Evolutionary conservation across 2,329 filamentous ascomycete genomes (phyloP).

Genomic region (Aureobasidium leucospermi): DNA sequence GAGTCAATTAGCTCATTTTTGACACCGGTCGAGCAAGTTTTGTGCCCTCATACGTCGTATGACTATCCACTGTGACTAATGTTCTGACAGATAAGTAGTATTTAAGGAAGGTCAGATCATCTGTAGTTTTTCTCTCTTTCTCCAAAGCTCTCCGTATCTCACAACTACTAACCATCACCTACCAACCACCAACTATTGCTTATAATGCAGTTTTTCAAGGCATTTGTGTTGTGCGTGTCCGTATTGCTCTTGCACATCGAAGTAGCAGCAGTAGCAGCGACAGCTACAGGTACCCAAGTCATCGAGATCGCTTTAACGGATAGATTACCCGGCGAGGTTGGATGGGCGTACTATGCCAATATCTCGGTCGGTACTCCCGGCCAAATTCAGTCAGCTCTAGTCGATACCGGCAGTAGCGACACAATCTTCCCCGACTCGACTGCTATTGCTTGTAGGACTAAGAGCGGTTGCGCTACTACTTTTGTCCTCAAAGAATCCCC

Average conservation of each 20-base stretch:
- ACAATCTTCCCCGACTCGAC: constrained; percentile 25
- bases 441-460: constrained; percentile 18
- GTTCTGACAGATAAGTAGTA: no score
- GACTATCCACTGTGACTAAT: no score
- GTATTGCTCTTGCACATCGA: background rate
- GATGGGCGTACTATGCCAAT: background rate
- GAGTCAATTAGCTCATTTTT: no score
- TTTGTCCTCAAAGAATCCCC: constrained; percentile 22
- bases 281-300: background rate
- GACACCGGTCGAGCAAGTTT: no score
- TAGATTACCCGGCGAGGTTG: no score
- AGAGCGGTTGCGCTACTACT: constrained; percentile 23
- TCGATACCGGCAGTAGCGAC: constrained; percentile 29
- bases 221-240: background rate
- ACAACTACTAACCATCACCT: no score
- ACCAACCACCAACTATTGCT: no score
- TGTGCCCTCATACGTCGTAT: no score
- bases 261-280: background rate
- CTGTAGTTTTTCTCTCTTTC: no score
- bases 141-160: no score
- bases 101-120: no score
- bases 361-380: constrained; percentile 28
- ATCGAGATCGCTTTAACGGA: no score
- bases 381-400: constrained; percentile 25
- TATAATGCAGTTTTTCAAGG: background rate